Evolutionary conservation across 2,329 filamentous ascomycete genomes (phyloP).

Genomic region (Neonectria coccinea): DNA sequence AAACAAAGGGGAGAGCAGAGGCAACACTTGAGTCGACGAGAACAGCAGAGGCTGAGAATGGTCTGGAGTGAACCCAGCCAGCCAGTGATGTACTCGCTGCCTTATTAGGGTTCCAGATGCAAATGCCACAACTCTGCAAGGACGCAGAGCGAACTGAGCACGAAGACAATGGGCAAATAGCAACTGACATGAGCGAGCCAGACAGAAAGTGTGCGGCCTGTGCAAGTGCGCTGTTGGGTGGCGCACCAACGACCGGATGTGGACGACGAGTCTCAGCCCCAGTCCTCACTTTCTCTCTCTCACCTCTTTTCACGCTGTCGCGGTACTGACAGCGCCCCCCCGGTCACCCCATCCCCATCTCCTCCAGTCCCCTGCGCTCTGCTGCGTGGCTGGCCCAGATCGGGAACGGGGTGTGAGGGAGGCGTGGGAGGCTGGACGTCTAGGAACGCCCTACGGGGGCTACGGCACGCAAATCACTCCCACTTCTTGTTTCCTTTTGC

Average conservation of each 20-base stretch:
- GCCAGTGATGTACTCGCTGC: constrained; percentile 1
- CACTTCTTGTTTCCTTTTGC: constrained; percentile 25
- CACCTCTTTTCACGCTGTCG: neutral
- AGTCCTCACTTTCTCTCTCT: neutral
- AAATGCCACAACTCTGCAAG: neutral
- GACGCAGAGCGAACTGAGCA: constrained; percentile 10
- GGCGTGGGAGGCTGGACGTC: constrained; percentile 26
- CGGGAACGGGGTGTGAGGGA: constrained; percentile 39
- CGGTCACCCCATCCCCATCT: constrained; percentile 29
- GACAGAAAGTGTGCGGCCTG: neutral
- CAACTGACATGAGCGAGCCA: constrained; percentile 11
- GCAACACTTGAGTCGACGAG: constrained; percentile 11
- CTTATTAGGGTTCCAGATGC: constrained; percentile 1
- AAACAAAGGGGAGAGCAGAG: constrained; percentile 8
- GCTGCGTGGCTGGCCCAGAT: constrained; percentile 45
- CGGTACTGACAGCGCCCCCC: constrained; percentile 21
- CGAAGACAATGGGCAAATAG: constrained; percentile 4
- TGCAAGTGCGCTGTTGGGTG: constrained; percentile 4
- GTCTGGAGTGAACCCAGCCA: constrained; percentile 14
- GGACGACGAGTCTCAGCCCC: constrained; percentile 13
- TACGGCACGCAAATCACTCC: constrained; percentile 42
- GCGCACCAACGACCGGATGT: constrained; percentile 16
- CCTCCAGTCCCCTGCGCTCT: constrained; percentile 42
- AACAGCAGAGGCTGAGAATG: constrained; percentile 6
- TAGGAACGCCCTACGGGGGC: constrained; percentile 23